phyloP scores from a whole-genome alignment of 805 yeast genomes.

The Clavispora santaluciae region DNA sequence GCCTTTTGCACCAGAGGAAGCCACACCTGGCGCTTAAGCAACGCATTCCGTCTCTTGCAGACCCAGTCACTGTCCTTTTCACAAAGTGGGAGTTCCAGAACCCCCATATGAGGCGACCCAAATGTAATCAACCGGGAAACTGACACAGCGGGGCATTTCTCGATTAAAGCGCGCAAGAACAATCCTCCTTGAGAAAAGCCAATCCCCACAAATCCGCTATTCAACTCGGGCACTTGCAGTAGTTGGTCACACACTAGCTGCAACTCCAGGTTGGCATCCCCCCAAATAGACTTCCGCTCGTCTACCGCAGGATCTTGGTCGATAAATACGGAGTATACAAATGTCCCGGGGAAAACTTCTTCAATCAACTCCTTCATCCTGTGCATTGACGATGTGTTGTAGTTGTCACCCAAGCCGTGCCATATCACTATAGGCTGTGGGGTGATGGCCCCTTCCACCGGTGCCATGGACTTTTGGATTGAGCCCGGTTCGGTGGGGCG shows the following conservation, averaged over 20 bases:
- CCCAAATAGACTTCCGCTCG: slow-evolving; percentile 51
- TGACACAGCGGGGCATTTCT: slow-evolving; percentile 43
- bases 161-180: slow-evolving; percentile 63
- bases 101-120: slow-evolving; percentile 81
- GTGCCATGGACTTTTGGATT: background rate
- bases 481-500: background rate
- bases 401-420: slow-evolving; percentile 84
- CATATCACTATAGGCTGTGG: slow-evolving; percentile 56
- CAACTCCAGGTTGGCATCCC: slow-evolving; percentile 54
- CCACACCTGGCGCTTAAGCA: slow-evolving; percentile 61
- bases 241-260: slow-evolving; percentile 53
- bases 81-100: slow-evolving; percentile 64
- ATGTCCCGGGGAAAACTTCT: slow-evolving; percentile 44
- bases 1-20: slow-evolving; percentile 48
- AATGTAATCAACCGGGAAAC: slow-evolving; percentile 59
- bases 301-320: slow-evolving; percentile 49
- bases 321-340: slow-evolving; percentile 50
- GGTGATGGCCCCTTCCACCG: background rate
- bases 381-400: slow-evolving; percentile 55
- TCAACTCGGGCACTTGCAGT: slow-evolving; percentile 39
- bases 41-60: slow-evolving; percentile 49
- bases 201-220: slow-evolving; percentile 60
- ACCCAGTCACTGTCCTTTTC: slow-evolving; percentile 47
- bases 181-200: slow-evolving; percentile 86
- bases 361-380: slow-evolving; percentile 40